A percentile compares a stretch with the other conserved stretches of the same genome.
Conservation (phyloP, 2,329 filamentous ascomycete species). For the Lasiodiplodia gonubiensis region DNA sequence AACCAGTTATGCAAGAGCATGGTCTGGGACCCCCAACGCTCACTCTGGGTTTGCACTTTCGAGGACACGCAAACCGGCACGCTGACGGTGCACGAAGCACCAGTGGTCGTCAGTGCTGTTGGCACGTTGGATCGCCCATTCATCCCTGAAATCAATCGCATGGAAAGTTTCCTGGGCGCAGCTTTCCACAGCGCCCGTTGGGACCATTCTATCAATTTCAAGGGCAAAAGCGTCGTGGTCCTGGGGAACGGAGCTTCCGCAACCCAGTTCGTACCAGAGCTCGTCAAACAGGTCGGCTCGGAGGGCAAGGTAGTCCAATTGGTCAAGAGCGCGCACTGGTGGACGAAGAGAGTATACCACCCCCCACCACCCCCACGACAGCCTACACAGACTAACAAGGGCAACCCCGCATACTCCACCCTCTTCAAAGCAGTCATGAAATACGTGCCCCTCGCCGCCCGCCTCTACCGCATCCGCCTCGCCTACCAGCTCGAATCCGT, state of each 20-base stretch:
- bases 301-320: neutral
- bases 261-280: slow-evolving; percentile 55
- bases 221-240: slow-evolving; percentile 40
- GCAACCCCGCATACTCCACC: slow-evolving; percentile 44
- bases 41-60: slow-evolving; percentile 46
- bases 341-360: slow-evolving; percentile 47
- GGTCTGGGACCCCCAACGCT: slow-evolving; percentile 52
- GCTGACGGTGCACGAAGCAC: slow-evolving; percentile 39
- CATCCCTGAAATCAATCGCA: neutral
- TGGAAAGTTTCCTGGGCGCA: slow-evolving; percentile 46
- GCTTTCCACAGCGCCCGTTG: slow-evolving; percentile 42
- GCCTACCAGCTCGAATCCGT: slow-evolving; percentile 54
- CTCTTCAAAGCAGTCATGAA: slow-evolving; percentile 52
- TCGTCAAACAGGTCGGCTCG: slow-evolving; percentile 36
- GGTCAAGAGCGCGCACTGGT: neutral
- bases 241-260: slow-evolving; percentile 55
- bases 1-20: slow-evolving; percentile 48
- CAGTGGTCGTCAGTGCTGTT: slow-evolving; percentile 48
- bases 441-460: slow-evolving; percentile 54
- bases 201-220: slow-evolving; percentile 60
- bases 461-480: slow-evolving; percentile 50
- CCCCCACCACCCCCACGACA: neutral
- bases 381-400: neutral
- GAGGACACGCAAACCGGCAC: slow-evolving; percentile 36
- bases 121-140: neutral